Base-by-base conservation (phyloP, 225 moss, liverwort and hornwort species). In the Pleurozium schreberi region DNA sequence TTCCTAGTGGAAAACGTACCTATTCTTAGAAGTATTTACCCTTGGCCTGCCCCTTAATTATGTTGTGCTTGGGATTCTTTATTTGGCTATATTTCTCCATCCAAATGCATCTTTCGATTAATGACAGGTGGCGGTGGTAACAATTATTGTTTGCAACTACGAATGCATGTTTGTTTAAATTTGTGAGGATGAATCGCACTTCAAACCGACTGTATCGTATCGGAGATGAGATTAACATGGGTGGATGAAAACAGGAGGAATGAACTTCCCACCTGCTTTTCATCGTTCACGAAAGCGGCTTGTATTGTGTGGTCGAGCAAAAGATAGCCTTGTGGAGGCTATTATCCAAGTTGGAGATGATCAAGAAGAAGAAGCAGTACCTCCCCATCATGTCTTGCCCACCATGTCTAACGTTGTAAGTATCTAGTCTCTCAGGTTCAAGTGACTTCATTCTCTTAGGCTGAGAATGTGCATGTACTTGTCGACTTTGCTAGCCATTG, bases 241-340 rank as follows among this genome's bases (percentile, higher is more conserved):
- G 76, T 55, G 76, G 75, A 75, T 85, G 75, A 50, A 68, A 95
- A 87, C 90, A 91, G 94, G 92, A 93, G 96, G 92, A 89, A 89
- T 93, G 85, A 93, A 93, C 81, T 95, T 85, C 77, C 86, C 89
- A 82, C 91, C 93, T 71, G 52, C 92, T 86, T 82, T 88, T 47
- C 93, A 95, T 88, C 95, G 96, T 75, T 96, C 94, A 76, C 92
- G 95, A 84, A 96, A 96, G 83, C 95, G 97, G n/a, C 93, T 99
- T 81, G 95, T 95, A 53, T 89, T 99, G 81, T 96, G 95, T 93
- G 97, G 96, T 82, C 96, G 97, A 87, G 96, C 96, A 34, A 96
- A 99, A 93, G 99, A 99, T 83, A 97, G 95, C 34, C 93, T 95
- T 90, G 97, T 99, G 88, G 99, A 99, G 89, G 97, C 97, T 26